Conservation (phyloP, 192 early-diverging fungal species). For the Mortierella antarctica region DNA sequence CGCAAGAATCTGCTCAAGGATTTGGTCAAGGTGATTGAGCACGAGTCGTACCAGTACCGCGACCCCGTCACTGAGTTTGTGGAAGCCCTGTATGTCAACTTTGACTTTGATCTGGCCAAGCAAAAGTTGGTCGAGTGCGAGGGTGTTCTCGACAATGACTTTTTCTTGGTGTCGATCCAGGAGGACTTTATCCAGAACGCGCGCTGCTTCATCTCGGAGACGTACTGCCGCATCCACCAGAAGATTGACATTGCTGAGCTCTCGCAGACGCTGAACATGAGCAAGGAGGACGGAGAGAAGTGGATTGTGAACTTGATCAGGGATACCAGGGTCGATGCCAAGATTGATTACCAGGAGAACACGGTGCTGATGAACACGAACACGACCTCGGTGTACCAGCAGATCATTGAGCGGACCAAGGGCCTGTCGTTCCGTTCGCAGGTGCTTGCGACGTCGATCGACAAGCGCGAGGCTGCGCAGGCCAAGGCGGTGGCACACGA, state of each 20-base stretch:
- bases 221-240: conserved; percentile 97
- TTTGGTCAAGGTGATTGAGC: conserved; percentile 88
- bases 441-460: conserved; percentile 87
- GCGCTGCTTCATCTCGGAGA: conserved; percentile 94
- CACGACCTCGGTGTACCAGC: conserved; percentile 89
- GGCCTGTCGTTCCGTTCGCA: conserved; percentile 92
- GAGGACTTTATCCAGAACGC: conserved; percentile 97
- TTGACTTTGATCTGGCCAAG: conserved; percentile 95
- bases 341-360: conserved; percentile 96
- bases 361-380: conserved; percentile 94
- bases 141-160: conserved; percentile 87
- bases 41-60: conserved; percentile 83
- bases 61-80: conserved; percentile 97
- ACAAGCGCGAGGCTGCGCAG: conserved; percentile 80
- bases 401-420: conserved; percentile 95
- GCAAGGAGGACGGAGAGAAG: conserved; percentile 92
- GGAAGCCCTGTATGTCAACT: conserved; percentile 90
- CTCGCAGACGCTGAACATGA: conserved; percentile 85
- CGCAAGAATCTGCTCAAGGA: conserved; percentile 89
- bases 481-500: conserved; percentile 52
- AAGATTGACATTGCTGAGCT: conserved; percentile 91
- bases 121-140: conserved; percentile 90
- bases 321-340: conserved; percentile 95
- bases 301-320: conserved; percentile 98
- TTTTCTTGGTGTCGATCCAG: conserved; percentile 88